Percentiles rank a stretch among this genome's conserved stretches.
Conservation (phyloP, 1,284 basidiomycete species). For the Phaffia rhodozyma region DNA sequence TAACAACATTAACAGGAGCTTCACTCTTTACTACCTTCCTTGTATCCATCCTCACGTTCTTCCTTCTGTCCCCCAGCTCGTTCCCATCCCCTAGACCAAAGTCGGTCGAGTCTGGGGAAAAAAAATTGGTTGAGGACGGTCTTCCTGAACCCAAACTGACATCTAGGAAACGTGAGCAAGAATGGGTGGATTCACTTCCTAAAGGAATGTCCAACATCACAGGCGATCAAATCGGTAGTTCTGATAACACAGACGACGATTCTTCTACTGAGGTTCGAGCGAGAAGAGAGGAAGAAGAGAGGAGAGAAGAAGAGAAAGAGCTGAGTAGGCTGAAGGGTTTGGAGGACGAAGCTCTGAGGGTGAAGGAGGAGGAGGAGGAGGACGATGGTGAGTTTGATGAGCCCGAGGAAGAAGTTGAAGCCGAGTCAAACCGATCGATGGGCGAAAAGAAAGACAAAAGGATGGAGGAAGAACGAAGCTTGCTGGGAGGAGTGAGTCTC, state of each 20-base stretch:
- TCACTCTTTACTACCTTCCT: conserved; percentile 8
- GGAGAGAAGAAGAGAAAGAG: conserved; percentile 1
- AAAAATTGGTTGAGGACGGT: neutral
- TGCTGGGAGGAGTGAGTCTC: conserved; percentile 10
- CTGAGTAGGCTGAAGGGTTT: neutral
- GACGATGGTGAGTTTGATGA: neutral
- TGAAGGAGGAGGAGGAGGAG: conserved; percentile 1
- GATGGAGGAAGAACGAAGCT: conserved; percentile 6
- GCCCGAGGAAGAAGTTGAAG: neutral
- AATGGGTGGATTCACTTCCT: conserved; percentile 4
- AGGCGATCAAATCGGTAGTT: neutral
- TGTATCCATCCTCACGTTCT: conserved; percentile 6
- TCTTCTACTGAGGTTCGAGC: neutral
- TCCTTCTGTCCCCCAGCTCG: neutral
- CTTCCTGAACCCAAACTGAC: conserved; percentile 1
- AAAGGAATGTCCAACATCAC: conserved; percentile 8
- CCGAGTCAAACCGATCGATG: neutral
- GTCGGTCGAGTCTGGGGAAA: neutral
- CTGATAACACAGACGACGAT: too few relatives aligned
- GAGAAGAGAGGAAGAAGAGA: conserved; percentile 1
- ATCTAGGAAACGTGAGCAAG: conserved; percentile 8
- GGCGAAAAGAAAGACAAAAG: neutral
- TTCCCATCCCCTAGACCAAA: neutral
- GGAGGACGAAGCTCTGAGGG: neutral
- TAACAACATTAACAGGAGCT: neutral